Evolutionary conservation across 2,329 filamentous ascomycete species (phyloP), one percentile per base, ranked within the genome.

Genomic region (Cladosporium velox): DNA sequence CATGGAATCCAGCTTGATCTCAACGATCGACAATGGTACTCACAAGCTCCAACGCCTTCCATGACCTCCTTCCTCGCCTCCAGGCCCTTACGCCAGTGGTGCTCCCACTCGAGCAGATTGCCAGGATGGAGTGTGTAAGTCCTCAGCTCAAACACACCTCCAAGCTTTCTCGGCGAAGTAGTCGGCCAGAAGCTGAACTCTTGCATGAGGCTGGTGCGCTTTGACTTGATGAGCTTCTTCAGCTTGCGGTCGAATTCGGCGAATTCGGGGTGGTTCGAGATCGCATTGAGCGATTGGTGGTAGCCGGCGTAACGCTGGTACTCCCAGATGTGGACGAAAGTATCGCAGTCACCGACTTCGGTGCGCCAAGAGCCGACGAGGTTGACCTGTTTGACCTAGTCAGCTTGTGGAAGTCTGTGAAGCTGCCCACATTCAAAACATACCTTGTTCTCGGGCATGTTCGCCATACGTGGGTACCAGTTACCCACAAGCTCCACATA

Each of bases 111-210:
- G 8, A 99, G 86, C 52, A 99, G 85, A 78, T 97, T 97, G 51
- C 95, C 95, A 0, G 95, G 95, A 77, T 97, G 92, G 26, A 99
- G 86, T 5, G 93, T 97, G 83, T 99, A 99, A 1, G 95, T 97
- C 62, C 95, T 91, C 38, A 99, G 86, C 82, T 99, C 95, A 77
- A 99, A 99, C 51, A 99, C 81, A 55, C 95, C 95, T 65, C 95
- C 95, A 0, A 99, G 87, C 74, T 92, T 85, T 67, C 95, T 92
- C 0, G 95, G 95, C 5, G 93, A 86, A 0, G 92, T 94, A 3
- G 95, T 99, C 1, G 95, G 95, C 95, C 95, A 99, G 86, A 99
- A 99, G 41, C 93, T 97, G 81, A 99, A 99, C 79, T 99, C 95
- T 79, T 99, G 95, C 95, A 99, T 99, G 61, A 99, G 86, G 0